Percentiles rank a stretch among this genome's conserved stretches.
These are phyloP conservation scores for Entonaema liquescens DNA, from an alignment of 495 filamentous ascomycete genomes.

Conservation along the genomic window DNA sequence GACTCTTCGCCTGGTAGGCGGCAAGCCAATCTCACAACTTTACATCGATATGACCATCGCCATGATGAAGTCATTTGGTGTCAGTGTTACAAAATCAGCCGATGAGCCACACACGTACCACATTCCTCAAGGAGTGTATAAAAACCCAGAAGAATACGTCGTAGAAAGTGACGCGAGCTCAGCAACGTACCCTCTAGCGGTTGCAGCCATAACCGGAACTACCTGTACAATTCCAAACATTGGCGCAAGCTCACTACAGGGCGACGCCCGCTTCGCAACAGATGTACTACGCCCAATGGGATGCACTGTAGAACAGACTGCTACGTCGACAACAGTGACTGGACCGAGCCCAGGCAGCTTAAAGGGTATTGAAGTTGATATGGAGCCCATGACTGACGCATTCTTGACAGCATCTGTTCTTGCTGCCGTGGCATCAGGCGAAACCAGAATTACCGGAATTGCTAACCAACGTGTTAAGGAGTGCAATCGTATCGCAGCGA, in stretches of 20 bases:
- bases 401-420: slow-evolving; percentile 95
- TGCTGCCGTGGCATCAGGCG: slow-evolving; percentile 86
- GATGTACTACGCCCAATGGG: slow-evolving; percentile 95
- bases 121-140: slow-evolving; percentile 86
- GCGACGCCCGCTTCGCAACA: slow-evolving; percentile 93
- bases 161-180: slow-evolving; percentile 98
- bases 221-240: slow-evolving; percentile 97
- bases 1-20: slow-evolving; percentile 86
- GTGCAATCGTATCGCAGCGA: slow-evolving; percentile 94
- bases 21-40: slow-evolving; percentile 93
- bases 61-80: slow-evolving; percentile 96
- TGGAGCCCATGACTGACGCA: slow-evolving; percentile 99
- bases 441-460: slow-evolving; percentile 90
- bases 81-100: slow-evolving; percentile 68
- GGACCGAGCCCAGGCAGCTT: slow-evolving; percentile 80
- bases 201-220: slow-evolving; percentile 93
- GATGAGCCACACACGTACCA: slow-evolving; percentile 89
- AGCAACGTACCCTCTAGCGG: slow-evolving; percentile 93
- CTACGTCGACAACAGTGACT: slow-evolving; percentile 88
- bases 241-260: slow-evolving; percentile 88
- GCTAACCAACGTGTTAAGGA: slow-evolving; percentile 99
- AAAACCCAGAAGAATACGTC: slow-evolving; percentile 85
- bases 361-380: slow-evolving; percentile 79
- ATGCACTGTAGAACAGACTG: slow-evolving; percentile 85
- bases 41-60: slow-evolving; percentile 99